These are phyloP conservation scores for Casuarina glauca DNA, from an alignment of 306 rosid species.

Conservation along the genomic window DNA sequence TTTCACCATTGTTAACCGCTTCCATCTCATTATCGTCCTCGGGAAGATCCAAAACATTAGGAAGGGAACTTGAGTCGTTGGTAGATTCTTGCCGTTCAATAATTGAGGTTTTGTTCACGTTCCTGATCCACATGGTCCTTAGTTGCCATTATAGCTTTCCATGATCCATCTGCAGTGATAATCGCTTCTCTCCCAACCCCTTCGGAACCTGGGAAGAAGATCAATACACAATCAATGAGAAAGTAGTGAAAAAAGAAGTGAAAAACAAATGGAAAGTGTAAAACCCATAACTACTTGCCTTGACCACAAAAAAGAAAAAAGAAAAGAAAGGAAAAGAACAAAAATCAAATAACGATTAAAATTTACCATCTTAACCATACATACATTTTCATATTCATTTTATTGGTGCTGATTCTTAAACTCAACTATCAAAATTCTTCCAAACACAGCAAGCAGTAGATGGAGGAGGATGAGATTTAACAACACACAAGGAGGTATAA, in stretches of 20 bases:
- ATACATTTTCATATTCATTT: background rate
- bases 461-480: no score
- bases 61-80: slow-evolving; percentile 23
- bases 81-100: slow-evolving; percentile 44
- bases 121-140: slow-evolving; percentile 40
- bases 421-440: background rate
- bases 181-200: slow-evolving; percentile 70
- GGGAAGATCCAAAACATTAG: slow-evolving; percentile 64
- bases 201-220: slow-evolving; percentile 52
- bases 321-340: background rate
- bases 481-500: no score
- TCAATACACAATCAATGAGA: background rate
- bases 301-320: slow-evolving; percentile 44
- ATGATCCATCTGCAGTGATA: slow-evolving; percentile 76
- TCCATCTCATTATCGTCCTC: slow-evolving; percentile 58
- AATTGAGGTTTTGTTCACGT: slow-evolving; percentile 29
- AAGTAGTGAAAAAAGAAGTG: background rate
- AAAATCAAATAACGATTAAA: background rate
- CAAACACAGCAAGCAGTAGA: no score
- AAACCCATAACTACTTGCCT: slow-evolving; percentile 60
- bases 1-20: slow-evolving; percentile 26
- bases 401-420: background rate
- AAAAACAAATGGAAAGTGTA: slow-evolving; percentile 20
- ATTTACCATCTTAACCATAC: background rate
- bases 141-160: slow-evolving; percentile 65